Evolutionary conservation across 768 basidiomycete genomes (phyloP).

Genomic region (Collybiopsis luxurians): DNA sequence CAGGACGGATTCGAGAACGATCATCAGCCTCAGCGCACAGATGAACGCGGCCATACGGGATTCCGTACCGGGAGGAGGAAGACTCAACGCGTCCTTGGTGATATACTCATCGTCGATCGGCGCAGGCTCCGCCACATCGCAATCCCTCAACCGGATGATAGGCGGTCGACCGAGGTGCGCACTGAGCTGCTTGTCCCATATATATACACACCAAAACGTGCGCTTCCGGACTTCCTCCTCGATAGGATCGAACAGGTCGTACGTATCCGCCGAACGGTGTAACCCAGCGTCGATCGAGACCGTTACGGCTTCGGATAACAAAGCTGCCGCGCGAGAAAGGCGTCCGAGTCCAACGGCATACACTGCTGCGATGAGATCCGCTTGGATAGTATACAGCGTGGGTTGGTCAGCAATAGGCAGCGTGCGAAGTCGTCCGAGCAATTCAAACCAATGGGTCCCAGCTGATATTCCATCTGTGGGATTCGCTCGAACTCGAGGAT

Average conservation of each 20-base stretch:
- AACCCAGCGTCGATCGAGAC: conserved; percentile 87
- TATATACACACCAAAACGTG: conserved; percentile 95
- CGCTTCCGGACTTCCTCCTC: conserved; percentile 91
- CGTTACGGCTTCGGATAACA: conserved; percentile 85
- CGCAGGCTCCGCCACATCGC: conserved; percentile 86
- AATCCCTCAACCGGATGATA: conserved; percentile 82
- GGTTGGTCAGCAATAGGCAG: conserved; percentile 86
- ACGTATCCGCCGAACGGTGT: conserved; percentile 83
- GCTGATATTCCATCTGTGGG: conserved; percentile 83
- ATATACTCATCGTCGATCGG: conserved; percentile 90
- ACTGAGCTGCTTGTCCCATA: conserved; percentile 93
- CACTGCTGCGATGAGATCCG: conserved; percentile 87
- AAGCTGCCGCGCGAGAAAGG: conserved; percentile 80
- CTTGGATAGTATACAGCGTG: conserved; percentile 89
- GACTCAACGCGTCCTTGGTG: conserved; percentile 63
- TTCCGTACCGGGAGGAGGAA: conserved; percentile 70
- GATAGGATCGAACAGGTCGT: conserved; percentile 84
- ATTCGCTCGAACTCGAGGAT: conserved; percentile 82
- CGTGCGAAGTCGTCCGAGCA: conserved; percentile 84
- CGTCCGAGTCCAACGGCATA: conserved; percentile 91
- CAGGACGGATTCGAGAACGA: conserved; percentile 85
- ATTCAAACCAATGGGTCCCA: conserved; percentile 89
- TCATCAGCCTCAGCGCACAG: conserved; percentile 70
- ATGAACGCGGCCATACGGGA: conserved; percentile 83
- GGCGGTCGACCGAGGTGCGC: conserved; percentile 90